phyloP scores from a whole-genome alignment of 805 yeast genomes.

The Teunomyces lycoperdinae region DNA sequence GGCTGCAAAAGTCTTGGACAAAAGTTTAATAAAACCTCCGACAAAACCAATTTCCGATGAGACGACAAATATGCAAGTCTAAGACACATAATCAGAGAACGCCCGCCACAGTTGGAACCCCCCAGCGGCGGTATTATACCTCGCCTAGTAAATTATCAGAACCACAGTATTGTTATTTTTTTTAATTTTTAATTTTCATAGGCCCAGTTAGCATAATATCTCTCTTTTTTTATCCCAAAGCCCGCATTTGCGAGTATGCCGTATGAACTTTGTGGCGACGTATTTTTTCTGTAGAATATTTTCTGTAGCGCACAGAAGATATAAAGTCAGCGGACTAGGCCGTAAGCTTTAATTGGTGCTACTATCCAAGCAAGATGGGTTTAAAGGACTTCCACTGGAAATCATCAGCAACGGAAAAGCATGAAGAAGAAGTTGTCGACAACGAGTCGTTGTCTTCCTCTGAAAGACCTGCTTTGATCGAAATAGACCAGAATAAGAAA shows the following conservation, averaged over 20 bases:
- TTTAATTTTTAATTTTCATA: no score
- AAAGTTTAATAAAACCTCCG: background rate
- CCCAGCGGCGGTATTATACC: no score
- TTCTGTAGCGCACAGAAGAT: background rate
- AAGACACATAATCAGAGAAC: background rate
- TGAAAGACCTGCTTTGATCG: slow-evolving; percentile 27
- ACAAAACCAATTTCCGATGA: background rate
- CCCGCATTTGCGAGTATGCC: no score
- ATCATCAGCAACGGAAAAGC: background rate
- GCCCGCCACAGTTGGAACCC: background rate
- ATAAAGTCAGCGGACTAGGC: background rate
- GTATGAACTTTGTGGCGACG: slow-evolving; percentile 1
- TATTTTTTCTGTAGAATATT: slow-evolving; percentile 5
- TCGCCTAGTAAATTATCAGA: no score
- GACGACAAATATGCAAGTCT: background rate
- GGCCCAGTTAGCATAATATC: no score
- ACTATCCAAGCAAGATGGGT: slow-evolving; percentile 7
- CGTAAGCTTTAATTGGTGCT: background rate
- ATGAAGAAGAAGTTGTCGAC: slow-evolving; percentile 4
- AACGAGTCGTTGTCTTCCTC: slow-evolving; percentile 9
- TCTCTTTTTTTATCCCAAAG: no score
- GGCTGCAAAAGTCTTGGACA: slow-evolving; percentile 1
- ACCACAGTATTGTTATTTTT: no score
- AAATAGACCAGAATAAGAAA: slow-evolving; percentile 43
- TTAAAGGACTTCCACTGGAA: slow-evolving; percentile 8